Evolutionary conservation across 1,284 basidiomycete species (phyloP), one percentile per base, ranked within the genome.

Genomic region (Chondrostereum purpureum): DNA sequence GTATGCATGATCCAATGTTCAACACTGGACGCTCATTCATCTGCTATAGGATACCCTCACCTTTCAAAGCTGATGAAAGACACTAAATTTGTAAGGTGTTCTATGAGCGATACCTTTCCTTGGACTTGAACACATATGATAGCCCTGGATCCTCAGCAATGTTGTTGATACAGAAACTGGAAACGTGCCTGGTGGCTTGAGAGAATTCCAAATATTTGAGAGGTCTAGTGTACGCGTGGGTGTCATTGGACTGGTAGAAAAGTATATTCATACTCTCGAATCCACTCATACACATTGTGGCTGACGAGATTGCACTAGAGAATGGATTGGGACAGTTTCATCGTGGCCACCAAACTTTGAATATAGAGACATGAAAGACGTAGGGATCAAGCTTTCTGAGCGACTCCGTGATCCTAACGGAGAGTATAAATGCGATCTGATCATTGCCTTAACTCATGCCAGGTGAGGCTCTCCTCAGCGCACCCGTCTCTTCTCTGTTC

Each of bases 281-380:
- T n/a, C 10, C 27, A n/a, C 12, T 11, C 39, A 5, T 14, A 21
- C n/a, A 8, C 6, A 17, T 20, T n/a, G 16, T 13, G 8, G 18
- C 8, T 23, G n/a, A 41, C n/a, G n/a, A 41, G 10, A 44, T 36
- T 42, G 36, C 23, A 70, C 24, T 35, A 75, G 87, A 57, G 85
- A 89, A 58, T 94, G 90, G 90, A 92, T 92, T 45, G 75, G 77
- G 3, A 92, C 90, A 0, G 84, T 94, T 3, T 75, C 89, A 0
- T 79, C 85, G 2, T 93, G 89, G 84, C 90, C 89, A 0, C 51
- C 76, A 2, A 77, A 72, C 51, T 93, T 88, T 62, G 63, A 72
- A 43, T 86, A 87, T 59, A 72, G 67, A 44, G 76, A 83, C 31
- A 88, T 89, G 84, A 66, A 67, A 11, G 73, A 84, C 44, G 74